Percentiles rank a stretch among this genome's conserved stretches.
Evolutionary conservation across 2,329 filamentous ascomycete genomes (phyloP).

Genomic region (Tolypocladium ovalisporum): DNA sequence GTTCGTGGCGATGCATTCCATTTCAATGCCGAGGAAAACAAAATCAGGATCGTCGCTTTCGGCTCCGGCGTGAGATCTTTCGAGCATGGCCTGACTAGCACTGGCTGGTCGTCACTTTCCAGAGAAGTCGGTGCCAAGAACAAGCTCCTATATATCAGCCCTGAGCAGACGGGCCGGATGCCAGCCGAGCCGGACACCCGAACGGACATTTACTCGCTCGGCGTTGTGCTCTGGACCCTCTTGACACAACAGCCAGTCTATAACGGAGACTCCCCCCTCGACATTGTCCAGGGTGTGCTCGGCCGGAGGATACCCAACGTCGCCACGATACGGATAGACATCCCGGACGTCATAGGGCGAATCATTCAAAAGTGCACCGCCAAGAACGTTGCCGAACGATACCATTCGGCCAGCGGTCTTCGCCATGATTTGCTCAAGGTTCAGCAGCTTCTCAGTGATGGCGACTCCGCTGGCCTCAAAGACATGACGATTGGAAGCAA

Average conservation of each 20-base stretch:
- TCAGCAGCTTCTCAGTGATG: conserved; percentile 62
- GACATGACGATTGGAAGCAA: conserved; percentile 69
- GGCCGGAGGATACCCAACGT: conserved; percentile 68
- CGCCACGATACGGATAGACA: conserved; percentile 66
- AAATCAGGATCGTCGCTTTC: conserved; percentile 73
- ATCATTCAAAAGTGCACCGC: conserved; percentile 90
- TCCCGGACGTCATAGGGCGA: conserved; percentile 70
- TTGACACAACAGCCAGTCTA: conserved; percentile 73
- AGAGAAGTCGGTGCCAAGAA: conserved; percentile 78
- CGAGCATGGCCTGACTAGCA: conserved; percentile 76
- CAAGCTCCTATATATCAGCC: conserved; percentile 85
- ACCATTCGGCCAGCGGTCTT: conserved; percentile 79
- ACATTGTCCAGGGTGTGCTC: conserved; percentile 85
- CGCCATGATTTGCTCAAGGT: conserved; percentile 70
- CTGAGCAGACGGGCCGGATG: conserved; percentile 89
- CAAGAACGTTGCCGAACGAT: conserved; percentile 77
- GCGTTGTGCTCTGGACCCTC: conserved; percentile 80
- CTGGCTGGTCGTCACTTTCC: conserved; percentile 76
- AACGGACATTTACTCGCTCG: conserved; percentile 88
- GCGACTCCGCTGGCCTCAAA: conserved; percentile 59
- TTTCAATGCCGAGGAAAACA: conserved; percentile 59
- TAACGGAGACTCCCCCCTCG: conserved; percentile 67
- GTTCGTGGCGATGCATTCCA: conserved; percentile 87
- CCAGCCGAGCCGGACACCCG: conserved; percentile 83
- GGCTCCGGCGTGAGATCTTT: conserved; percentile 81